Conservation (phyloP, 768 basidiomycete species). For the Podaxis carcinomalis region DNA sequence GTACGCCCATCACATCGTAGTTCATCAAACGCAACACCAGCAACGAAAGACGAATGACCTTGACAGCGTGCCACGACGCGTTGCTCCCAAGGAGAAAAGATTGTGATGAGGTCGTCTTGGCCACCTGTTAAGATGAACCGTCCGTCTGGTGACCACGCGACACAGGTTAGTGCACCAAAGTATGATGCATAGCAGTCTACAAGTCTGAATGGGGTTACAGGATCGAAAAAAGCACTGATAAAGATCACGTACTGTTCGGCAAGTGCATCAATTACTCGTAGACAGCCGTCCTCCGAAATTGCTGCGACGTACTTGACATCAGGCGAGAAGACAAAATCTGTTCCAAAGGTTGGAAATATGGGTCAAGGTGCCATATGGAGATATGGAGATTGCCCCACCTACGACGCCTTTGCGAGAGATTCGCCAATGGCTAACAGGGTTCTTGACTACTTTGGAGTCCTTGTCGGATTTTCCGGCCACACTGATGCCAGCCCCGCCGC, state of each 20-base stretch:
- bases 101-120: conserved; percentile 93
- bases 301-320: conserved; percentile 89
- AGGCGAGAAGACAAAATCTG: conserved; percentile 91
- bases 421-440: conserved; percentile 90
- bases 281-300: conserved; percentile 88
- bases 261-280: conserved; percentile 85
- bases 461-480: conserved; percentile 41
- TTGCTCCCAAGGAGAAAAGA: conserved; percentile 93
- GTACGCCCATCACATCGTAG: conserved; percentile 82
- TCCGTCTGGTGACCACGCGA: conserved; percentile 95
- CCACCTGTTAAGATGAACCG: conserved; percentile 93
- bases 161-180: conserved; percentile 86
- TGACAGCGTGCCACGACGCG: conserved; percentile 94
- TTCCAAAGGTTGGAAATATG: not conserved
- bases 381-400: conserved; percentile 40
- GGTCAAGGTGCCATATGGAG: not conserved
- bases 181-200: conserved; percentile 93
- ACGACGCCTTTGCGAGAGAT: conserved; percentile 68
- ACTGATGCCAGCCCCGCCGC: conserved; percentile 26
- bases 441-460: conserved; percentile 71
- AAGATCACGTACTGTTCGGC: conserved; percentile 66
- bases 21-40: conserved; percentile 87
- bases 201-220: conserved; percentile 46
- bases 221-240: not conserved
- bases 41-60: conserved; percentile 94